phyloP scores from a whole-genome alignment of 2,329 filamentous ascomycete species.

The Chrysoporthe cubensis region DNA sequence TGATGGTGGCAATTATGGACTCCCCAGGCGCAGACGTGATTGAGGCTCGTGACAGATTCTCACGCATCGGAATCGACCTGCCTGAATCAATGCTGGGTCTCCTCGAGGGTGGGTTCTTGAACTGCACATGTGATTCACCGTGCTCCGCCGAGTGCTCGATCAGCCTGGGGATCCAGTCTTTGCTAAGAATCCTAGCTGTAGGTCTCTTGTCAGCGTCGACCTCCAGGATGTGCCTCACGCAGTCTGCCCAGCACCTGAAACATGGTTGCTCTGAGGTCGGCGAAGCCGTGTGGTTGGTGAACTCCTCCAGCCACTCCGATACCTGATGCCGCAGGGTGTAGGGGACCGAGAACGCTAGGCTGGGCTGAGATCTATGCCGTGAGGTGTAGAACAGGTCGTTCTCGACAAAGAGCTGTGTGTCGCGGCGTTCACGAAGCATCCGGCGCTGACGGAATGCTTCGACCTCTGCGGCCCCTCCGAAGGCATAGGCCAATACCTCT shows the following conservation, averaged over 20 bases:
- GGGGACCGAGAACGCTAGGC: neutral
- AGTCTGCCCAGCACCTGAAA: slow-evolving; percentile 22
- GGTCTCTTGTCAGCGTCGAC: slow-evolving; percentile 16
- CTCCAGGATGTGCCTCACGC: slow-evolving; percentile 15
- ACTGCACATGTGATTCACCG: neutral
- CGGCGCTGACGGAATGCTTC: slow-evolving; percentile 5
- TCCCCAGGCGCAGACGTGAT: neutral
- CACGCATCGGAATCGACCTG: neutral
- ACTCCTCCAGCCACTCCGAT: slow-evolving; percentile 8
- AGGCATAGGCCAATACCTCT: slow-evolving; percentile 24
- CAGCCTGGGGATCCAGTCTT: slow-evolving; percentile 5
- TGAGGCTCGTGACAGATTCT: neutral
- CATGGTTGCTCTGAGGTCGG: neutral
- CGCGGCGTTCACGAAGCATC: neutral
- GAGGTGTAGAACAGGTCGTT: slow-evolving; percentile 24
- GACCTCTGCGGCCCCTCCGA: neutral
- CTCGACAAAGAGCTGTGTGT: neutral
- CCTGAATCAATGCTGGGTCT: neutral
- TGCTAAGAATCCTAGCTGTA: neutral
- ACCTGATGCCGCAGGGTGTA: slow-evolving; percentile 6
- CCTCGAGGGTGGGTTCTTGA: neutral
- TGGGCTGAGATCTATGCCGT: neutral
- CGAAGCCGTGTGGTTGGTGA: neutral
- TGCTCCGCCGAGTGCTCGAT: neutral
- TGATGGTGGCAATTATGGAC: neutral